Conservation (phyloP, 306 rosid genomes). For the Fragaria vesca region DNA sequence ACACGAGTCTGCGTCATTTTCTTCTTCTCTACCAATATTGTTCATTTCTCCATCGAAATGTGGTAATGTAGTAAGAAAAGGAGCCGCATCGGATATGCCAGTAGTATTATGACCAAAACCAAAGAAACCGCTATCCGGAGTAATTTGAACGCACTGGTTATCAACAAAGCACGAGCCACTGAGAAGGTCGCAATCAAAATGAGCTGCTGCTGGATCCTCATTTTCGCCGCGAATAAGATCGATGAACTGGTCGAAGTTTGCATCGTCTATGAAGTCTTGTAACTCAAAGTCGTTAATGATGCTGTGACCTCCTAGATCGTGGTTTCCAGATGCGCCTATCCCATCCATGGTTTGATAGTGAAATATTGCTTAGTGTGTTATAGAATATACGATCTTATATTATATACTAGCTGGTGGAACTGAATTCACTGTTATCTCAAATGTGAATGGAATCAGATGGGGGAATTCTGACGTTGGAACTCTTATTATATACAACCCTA, state of each 20-base stretch:
- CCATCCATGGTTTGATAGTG: constrained; percentile 6
- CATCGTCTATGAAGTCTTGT: constrained; percentile 50
- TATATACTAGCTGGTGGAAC: neutral
- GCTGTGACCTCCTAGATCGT: constrained; percentile 5
- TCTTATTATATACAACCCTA: neutral
- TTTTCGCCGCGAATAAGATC: constrained; percentile 65
- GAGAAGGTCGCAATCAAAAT: constrained; percentile 46
- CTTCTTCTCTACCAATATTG: constrained; percentile 23
- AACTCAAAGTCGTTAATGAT: constrained; percentile 50
- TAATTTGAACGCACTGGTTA: neutral
- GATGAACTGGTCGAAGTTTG: constrained; percentile 66
- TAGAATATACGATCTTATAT: neutral
- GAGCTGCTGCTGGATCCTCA: constrained; percentile 29
- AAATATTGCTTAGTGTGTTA: neutral
- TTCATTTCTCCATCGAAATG: constrained; percentile 35
- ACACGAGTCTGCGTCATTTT: constrained; percentile 47
- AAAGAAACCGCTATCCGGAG: neutral
- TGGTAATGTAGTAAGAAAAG: constrained; percentile 44
- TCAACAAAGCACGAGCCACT: constrained; percentile 43
- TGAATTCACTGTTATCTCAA: constrained; percentile 8
- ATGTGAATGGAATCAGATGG: constrained; percentile 29
- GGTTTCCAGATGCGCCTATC: constrained; percentile 41
- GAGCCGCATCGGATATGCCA: constrained; percentile 35
- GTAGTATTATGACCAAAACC: constrained; percentile 3
- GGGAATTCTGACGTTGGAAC: neutral